Percentiles rank a stretch among this genome's conserved stretches.
Conservation (phyloP, 106 monocot genomes). For the Phalaenopsis equestris region DNA sequence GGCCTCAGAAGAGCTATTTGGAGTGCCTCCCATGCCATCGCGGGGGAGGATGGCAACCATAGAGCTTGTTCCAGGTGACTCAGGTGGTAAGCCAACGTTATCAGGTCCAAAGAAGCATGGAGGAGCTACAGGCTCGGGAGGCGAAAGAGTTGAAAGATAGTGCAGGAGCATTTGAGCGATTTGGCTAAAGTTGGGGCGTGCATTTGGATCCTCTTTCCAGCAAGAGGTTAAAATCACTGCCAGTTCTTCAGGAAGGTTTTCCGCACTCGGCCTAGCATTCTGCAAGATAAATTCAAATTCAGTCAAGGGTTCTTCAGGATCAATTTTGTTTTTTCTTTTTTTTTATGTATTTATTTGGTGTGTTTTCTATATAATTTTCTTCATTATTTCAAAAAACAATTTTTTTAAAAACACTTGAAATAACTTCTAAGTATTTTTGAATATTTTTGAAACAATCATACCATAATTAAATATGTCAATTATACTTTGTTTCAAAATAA, state of each 20-base stretch:
- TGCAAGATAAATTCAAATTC: conserved; percentile 9
- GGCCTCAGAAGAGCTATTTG: conserved; percentile 23
- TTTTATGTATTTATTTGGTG: no score
- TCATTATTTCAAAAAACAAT: no score
- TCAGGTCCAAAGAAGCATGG: conserved; percentile 59
- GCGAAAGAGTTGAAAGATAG: conserved; percentile 64
- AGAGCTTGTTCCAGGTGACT: conserved; percentile 95
- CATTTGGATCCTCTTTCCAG: conserved; percentile 90
- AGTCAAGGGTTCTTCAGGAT: no score
- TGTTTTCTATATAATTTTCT: no score
- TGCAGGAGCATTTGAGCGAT: conserved; percentile 89
- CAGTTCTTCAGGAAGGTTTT: conserved; percentile 68
- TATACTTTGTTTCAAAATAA: no score
- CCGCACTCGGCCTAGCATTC: conserved; percentile 88
- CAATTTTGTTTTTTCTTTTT: no score
- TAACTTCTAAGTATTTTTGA: background rate
- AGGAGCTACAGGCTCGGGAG: conserved; percentile 35
- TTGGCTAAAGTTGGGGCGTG: conserved; percentile 81
- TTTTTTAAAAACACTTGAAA: no score
- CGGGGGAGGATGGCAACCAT: conserved; percentile 59
- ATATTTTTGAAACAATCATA: background rate
- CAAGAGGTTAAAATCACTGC: conserved; percentile 72
- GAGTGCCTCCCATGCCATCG: conserved; percentile 52
- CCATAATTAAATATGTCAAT: no score
- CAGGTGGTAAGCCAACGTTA: conserved; percentile 75